Base-by-base conservation (phyloP, 192 early-diverging fungal genomes). In the Phycomyces blakesleeanus region DNA sequence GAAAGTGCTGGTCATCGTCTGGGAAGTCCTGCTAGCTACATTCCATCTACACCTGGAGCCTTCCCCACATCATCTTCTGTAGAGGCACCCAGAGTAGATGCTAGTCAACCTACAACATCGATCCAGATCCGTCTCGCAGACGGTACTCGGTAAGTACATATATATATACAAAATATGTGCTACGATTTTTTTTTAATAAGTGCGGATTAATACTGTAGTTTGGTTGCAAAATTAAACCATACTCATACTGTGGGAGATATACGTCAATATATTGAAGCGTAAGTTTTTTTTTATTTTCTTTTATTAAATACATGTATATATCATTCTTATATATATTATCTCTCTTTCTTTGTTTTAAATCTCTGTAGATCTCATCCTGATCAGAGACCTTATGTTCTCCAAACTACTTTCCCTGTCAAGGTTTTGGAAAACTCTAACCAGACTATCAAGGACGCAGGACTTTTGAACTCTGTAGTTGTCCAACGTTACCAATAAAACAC, bases 111-210 rank as follows among this genome's bases (percentile, higher is more conserved):
- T 12, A 79, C 81, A 7, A 96, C 96, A 5, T 83, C 87, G 27
- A 80, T 99, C n/a, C 95, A 97, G 74, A 84, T 99, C 57, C 83
- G 97, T 38, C 73, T 99, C 54, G 91, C 82, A 5, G 94, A 98
- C 65, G 95, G 97, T 20, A 83, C 91, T 16, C 83, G 83, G 83
- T 85, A 66, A 41, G 26, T 27, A 34, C 29, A 49, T n/a, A n/a
- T n/a, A n/a, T n/a, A n/a, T n/a, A n/a, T n/a, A 21, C 20, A 26
- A 59, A 47, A 21, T 29, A 22, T 25, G 0, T 10, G 27, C 18
- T 16, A 51, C 27, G 10, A 38, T 9, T 22, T 34, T 53, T 34
- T 10, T 38, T 9, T 40, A 25, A 26, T 44, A 51, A 55, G 10
- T 12, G 21, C 15, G 20, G 55, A 6, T 54, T 38, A 55, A 27